Base-by-base conservation (phyloP, 768 basidiomycete genomes). In the Ramaria sp. region DNA sequence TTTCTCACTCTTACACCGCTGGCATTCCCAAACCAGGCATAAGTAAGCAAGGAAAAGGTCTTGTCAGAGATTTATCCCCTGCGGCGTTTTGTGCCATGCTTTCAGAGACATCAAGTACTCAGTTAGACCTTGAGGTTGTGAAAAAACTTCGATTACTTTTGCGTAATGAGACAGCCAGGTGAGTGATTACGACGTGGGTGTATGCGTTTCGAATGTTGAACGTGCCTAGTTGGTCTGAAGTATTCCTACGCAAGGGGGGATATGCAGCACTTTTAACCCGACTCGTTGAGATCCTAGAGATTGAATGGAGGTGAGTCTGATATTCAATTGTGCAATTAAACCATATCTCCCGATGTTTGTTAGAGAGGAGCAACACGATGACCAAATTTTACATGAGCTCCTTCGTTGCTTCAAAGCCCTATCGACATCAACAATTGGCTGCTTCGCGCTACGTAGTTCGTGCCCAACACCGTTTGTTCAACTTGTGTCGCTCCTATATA, bases 321-420 rank as follows among this genome's bases (percentile, higher is more conserved):
- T 51, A 22, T 37, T 25, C 4, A n/a, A 12, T 27, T 10, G 36
- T 42, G 44, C 13, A 36, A 39, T 34, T 52, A 49, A 24, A 52
- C 12, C 20, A 30, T 16, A 44, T 24, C 13, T 32, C 25, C 0
- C 48, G 36, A 41, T 18, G 20, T 20, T 20, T 20, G 59, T n/a
- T 62, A 93, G 93, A 59, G 95, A 98, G 66, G 96, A 99, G 64
- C 95, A 98, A 63, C 95, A 96, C 60, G 96, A 96, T 63, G 96
- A 98, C 64, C 85, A 96, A 65, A 75, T 96, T 41, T 73, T 99
- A 15, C 85, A 95, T 60, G 94, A 97, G 66, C 71, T 98, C 1
- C 72, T 98, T 38, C 83, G 92, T 2, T 97, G 93, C 70, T 81
- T 98, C 68, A 96, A 96, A 68, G 96, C 88, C 0, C 75, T 99